phyloP scores from a whole-genome alignment of 2,329 filamentous ascomycete species.

The Plenodomus biglobosus region DNA sequence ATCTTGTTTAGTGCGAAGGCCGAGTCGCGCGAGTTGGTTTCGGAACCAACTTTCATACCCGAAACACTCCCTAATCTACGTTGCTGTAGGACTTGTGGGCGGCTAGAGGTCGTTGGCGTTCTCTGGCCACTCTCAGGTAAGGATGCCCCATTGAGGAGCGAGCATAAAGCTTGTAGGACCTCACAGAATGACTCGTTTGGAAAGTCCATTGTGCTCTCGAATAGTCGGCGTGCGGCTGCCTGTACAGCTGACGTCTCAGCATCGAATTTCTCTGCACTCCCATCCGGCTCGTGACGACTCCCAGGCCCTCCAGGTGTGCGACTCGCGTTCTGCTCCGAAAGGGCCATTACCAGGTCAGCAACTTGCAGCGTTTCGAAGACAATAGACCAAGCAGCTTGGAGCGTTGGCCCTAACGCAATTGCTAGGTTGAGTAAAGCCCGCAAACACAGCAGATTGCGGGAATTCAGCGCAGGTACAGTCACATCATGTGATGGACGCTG shows the following conservation, averaged over 20 bases:
- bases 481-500: conserved; percentile 60
- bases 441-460: conserved; percentile 85
- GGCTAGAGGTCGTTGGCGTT: conserved; percentile 22
- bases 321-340: conserved; percentile 32
- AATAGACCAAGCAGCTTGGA: conserved; percentile 85
- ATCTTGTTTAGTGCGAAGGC: conserved; percentile 54
- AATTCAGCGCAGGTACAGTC: conserved; percentile 63
- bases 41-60: conserved; percentile 44
- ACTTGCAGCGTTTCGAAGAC: conserved; percentile 90
- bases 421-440: conserved; percentile 91
- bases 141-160: conserved; percentile 57
- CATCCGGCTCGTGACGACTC: conserved; percentile 26
- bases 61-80: conserved; percentile 50
- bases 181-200: conserved; percentile 78
- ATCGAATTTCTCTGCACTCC: conserved; percentile 54
- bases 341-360: conserved; percentile 78
- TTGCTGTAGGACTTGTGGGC: conserved; percentile 37
- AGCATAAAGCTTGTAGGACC: conserved; percentile 74
- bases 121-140: conserved; percentile 26
- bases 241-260: conserved; percentile 86
- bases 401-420: conserved; percentile 86
- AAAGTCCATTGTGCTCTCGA: conserved; percentile 92
- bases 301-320: conserved; percentile 19
- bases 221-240: conserved; percentile 78
- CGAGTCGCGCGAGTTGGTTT: conserved; percentile 48